Base-by-base conservation (phyloP, 768 basidiomycete genomes). In the Macrolepiota albuminosa region DNA sequence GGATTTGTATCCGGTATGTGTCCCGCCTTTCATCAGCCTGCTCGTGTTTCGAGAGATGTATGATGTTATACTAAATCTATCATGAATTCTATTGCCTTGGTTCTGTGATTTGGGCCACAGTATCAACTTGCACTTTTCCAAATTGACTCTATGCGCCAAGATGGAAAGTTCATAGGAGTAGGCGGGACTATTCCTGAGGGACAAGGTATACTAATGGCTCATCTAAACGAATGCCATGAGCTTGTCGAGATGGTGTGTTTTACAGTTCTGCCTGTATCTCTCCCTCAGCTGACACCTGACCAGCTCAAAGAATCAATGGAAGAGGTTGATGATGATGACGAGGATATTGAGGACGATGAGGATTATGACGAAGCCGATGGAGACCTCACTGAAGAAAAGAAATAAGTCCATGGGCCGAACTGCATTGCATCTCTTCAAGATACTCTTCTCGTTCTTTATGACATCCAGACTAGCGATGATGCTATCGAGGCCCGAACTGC, bases 161-260 rank as follows among this genome's bases (percentile, higher is more conserved):
- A 99, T 61, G 97, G 96, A 45, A 94, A 91, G 68, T 98, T 98
- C 68, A 76, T 95, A 29, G 91, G 93, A 26, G 79, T 83, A 18
- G 95, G 97, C 66, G 95, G 96, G 1, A 78, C 81, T 31, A 84
- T 98, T 64, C 96, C 96, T 1, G 96, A 98, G 71, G 96, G 96
- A 2, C 96, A 98, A 71, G 96, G 93, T 14, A 93, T 96, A 66
- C 82, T 98, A 56, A 94, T 94, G 81, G 95, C 96, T 4, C 94
- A 98, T 72, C 76, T 98, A 54, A 95, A 89, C 63, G 96, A 98
- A 73, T 96, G 95, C 60, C 96, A 98, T 68, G 96, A 98, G 71
- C 76, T 98, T 57, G 78, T 98, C 13, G 94, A 95, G 75, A 96
- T 98, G 94, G 91, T 91, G 64, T 43, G 82, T 69, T 16, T 48